Base-by-base conservation (phyloP, 805 yeast species). In the Candida nanaspora region DNA sequence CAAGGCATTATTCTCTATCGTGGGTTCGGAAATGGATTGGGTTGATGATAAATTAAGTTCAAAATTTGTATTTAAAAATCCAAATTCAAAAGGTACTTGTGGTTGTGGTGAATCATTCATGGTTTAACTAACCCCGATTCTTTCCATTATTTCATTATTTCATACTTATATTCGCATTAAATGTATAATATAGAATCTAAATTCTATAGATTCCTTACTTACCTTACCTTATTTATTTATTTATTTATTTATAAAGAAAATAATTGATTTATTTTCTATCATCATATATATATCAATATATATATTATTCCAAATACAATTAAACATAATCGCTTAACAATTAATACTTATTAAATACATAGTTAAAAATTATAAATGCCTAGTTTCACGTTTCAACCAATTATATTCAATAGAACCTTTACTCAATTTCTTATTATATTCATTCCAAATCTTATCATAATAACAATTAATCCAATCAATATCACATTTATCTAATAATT, bases 11-110 rank as follows among this genome's bases (percentile, higher is more conserved):
- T 89, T 93, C 62, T 82, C 94, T 50, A 89, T 93, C 35, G 95
- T 93, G 43, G 98, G 98, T 1, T 83, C 95, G 6, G 95, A 89
- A 63, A 93, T 93, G 98, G 98, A 93, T 63, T 93, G 96, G 96
- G 70, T 86, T 37, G 98, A 93, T 56, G 96, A 93, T 56, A 89
- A 87, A 61, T 69, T 93, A 47, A 76, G 88, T 26, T 80, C 93
- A 13, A 76, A 94, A 55, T 93, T 93, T 59, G 87, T 93, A 16
- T 93, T 93, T 71, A 82, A 75, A 58, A 93, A 93, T 62, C 98
- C 98, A 47, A 93, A 93, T 65, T 84, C 95, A 31, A 93, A 91
- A 68, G 98, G 98, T 26, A 86, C 95, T 38, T 93, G 98, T 65
- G 98, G 98, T 11, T 93, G 98, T 63, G 98, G 98, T 41, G 98